Conservation (phyloP, 1,139 yeast species). For the Kodamaea suecica region DNA sequence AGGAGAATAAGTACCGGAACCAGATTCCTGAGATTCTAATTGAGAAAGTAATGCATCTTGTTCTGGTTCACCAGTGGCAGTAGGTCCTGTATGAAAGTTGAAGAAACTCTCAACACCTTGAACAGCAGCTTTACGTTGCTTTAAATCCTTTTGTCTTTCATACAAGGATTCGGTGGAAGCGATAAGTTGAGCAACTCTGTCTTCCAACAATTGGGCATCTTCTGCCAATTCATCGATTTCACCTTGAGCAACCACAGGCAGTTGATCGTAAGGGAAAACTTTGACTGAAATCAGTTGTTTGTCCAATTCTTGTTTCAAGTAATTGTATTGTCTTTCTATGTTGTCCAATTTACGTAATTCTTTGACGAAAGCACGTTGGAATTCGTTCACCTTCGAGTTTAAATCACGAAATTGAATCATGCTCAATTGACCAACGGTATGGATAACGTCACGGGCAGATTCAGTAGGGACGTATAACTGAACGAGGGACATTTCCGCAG, state of each 20-base stretch:
- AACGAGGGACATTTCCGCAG: constrained; percentile 79
- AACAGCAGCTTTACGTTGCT: constrained; percentile 41
- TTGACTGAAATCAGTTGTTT: constrained; percentile 44
- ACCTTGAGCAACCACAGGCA: constrained; percentile 44
- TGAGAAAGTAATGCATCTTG: constrained; percentile 23
- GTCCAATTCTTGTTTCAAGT: constrained; percentile 48
- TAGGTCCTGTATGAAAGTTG: constrained; percentile 24
- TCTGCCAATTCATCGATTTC: constrained; percentile 76
- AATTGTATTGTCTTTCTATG: constrained; percentile 60
- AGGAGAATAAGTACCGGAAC: constrained; percentile 17
- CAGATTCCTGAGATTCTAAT: constrained; percentile 27
- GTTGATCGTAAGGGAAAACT: constrained; percentile 46
- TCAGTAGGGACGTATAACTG: constrained; percentile 74
- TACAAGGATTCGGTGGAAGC: constrained; percentile 36
- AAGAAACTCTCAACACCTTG: constrained; percentile 70
- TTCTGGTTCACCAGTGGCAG: constrained; percentile 9
- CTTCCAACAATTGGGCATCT: constrained; percentile 54
- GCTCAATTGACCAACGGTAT: constrained; percentile 62
- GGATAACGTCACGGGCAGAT: constrained; percentile 61
- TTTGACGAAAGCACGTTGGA: constrained; percentile 69
- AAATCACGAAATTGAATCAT: constrained; percentile 67
- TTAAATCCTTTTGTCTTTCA: constrained; percentile 35
- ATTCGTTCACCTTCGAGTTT: constrained; percentile 63
- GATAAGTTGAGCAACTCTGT: constrained; percentile 39
- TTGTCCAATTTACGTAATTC: constrained; percentile 68